Evolutionary conservation across 2,329 filamentous ascomycete species (phyloP), one percentile per base, ranked within the genome.

Genomic region (Diaporthe nobilis): DNA sequence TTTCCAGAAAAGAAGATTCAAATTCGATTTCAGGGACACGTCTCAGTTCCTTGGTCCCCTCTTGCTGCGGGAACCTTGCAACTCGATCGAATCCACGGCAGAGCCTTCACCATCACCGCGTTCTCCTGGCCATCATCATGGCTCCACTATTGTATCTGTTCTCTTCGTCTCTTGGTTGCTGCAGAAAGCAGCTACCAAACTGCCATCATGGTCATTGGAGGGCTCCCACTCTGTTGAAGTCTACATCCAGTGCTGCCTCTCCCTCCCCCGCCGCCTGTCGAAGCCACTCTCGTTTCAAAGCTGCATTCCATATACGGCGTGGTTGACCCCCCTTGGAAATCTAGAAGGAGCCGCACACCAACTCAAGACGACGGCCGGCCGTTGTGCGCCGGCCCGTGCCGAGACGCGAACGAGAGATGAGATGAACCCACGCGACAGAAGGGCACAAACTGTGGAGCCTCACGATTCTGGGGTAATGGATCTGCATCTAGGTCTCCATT

Each of bases 371-470:
- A 57, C 28, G 31, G 28, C 12, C 53, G 17, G 4, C 53, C 28
- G 53, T 53, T 57, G 53, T 37, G 57, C 57, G 31, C 31, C 57
- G 57, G 57, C 57, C 57, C 57, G 31, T 60, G 31, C 57, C 57
- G 57, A 60, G 57, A 39, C 31, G 28, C 31, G 31, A 60, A 60
- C 31, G 5, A 57, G 28, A 60, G 31, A 60, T 60, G 31, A 60
- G 31, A 60, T n/a, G 57, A 60, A 60, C 57, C 57, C 57, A 39
- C 20, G 31, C 57, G 20, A 39, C 57, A 37, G 20, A 37, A 22
- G 20, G 20, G 15, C 6, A 5, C 57, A 53, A 60, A 60, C 57
- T 60, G 57, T 60, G 31, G 57, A 60, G 57, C 31, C 25, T 53
- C 25, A 9, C 51, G 51, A 53, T 37, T 37, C 57, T 39, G 4